A percentile compares a stretch with the other conserved stretches of the same genome.
Conservation (phyloP, 2,329 filamentous ascomycete species). For the Amylocarpus encephaloides region DNA sequence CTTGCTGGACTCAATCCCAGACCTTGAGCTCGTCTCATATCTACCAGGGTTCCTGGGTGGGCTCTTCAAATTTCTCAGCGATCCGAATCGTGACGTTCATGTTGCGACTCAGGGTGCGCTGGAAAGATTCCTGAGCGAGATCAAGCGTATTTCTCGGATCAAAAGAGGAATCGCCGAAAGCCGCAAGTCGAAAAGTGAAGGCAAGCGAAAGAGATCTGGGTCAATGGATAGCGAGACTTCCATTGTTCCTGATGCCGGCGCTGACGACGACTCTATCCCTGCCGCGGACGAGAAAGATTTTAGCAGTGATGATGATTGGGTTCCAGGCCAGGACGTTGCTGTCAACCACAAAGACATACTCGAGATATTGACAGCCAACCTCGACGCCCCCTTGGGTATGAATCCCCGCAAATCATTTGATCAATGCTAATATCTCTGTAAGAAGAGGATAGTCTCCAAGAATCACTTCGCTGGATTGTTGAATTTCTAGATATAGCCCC, state of each 20-base stretch:
- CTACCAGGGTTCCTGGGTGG: constrained; percentile 87
- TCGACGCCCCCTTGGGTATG: constrained; percentile 74
- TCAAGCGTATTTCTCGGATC: constrained; percentile 86
- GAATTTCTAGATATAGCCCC: constrained; percentile 96
- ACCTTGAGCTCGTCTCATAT: constrained; percentile 88
- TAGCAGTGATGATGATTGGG: constrained; percentile 84
- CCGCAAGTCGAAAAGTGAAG: constrained; percentile 56
- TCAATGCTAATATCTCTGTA: constrained; percentile 30
- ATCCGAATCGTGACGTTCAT: constrained; percentile 89
- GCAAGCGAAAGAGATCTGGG: constrained; percentile 62
- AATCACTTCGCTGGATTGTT: constrained; percentile 90
- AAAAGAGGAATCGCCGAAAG: constrained; percentile 91
- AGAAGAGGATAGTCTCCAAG: constrained; percentile 86
- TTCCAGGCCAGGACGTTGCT: constrained; percentile 93
- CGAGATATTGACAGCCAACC: constrained; percentile 82
- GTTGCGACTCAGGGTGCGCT: constrained; percentile 83
- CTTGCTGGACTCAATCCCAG: constrained; percentile 89
- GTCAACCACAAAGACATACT: constrained; percentile 90
- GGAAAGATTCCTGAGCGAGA: constrained; percentile 86
- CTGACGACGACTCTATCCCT: constrained; percentile 52
- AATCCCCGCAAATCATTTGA: neutral
- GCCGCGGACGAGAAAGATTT: constrained; percentile 51
- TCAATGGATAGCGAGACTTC: constrained; percentile 59
- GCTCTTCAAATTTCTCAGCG: constrained; percentile 84
- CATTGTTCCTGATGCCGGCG: constrained; percentile 49